Percentiles rank a stretch among this genome's conserved stretches.
Evolutionary conservation across 768 basidiomycete species (phyloP).

Genomic region (Suillus paluster): DNA sequence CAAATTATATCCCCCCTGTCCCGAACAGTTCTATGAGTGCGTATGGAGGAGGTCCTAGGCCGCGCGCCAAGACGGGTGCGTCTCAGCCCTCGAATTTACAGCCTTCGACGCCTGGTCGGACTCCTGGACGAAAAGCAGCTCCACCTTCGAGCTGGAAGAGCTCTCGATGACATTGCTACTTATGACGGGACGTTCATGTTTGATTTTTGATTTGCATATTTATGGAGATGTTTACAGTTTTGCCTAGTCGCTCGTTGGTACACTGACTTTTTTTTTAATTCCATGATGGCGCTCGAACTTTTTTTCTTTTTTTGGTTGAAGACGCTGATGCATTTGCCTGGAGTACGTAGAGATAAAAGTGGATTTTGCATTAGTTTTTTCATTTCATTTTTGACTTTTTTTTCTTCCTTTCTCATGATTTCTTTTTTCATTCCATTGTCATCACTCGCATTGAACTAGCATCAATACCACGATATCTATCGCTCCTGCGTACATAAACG

Average conservation of each 20-base stretch:
- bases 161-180: slow-evolving; percentile 19
- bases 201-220: slow-evolving; percentile 4
- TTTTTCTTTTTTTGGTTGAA: slow-evolving; percentile 3
- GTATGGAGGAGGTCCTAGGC: slow-evolving; percentile 28
- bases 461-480: slow-evolving; percentile 6
- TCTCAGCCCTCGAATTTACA: slow-evolving; percentile 25
- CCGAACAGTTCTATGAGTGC: slow-evolving; percentile 22
- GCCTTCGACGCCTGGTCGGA: slow-evolving; percentile 19
- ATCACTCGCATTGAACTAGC: slow-evolving; percentile 11
- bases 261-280: neutral
- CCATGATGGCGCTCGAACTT: neutral
- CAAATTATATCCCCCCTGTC: slow-evolving; percentile 6
- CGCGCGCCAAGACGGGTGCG: slow-evolving; percentile 39
- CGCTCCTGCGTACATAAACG: neutral
- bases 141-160: slow-evolving; percentile 71
- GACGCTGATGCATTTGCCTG: neutral
- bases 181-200: neutral
- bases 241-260: slow-evolving; percentile 1
- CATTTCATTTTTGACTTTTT: neutral
- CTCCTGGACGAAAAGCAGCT: slow-evolving; percentile 37
- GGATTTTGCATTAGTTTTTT: slow-evolving; percentile 3
- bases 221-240: neutral
- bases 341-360: neutral
- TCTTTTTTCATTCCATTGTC: neutral
- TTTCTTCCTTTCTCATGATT: neutral